Evolutionary conservation across 208 protist species (phyloP), one percentile per base, ranked within the genome.

Genomic region (Crithidia bombi): DNA sequence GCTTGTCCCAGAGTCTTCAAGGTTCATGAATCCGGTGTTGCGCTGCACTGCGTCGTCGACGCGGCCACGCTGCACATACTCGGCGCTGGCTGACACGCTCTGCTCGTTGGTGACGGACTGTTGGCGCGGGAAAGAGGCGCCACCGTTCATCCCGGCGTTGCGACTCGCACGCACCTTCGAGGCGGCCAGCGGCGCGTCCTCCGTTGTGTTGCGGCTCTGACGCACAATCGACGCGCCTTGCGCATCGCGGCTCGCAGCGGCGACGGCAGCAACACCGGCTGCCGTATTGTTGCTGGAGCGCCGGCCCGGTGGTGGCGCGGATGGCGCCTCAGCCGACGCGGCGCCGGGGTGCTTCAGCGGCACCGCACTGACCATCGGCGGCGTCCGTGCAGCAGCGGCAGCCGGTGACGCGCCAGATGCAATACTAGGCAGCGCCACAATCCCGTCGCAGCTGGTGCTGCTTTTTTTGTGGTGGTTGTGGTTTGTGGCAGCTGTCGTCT

Each of bases 1-100:
- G 57, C 64, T 70, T 9, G 44, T 28, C 19, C 21, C 55, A n/a
- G 19, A 5, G 38, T 81, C 76, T 32, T 82, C 70, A 30, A 82
- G 51, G 63, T 82, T 78, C 71, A 82, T 73, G 38, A 78, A 78
- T 12, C 62, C 39, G 12, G 77, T 78, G 10, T 47, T 64, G 35
- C 69, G 62, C 33, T 58, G 59, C 17, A 21, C 61, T 1, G 50
- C 41, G 10, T 28, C 66, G 44, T 47, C 30, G 38, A 51, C 66
- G 47, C n/a, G 36, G 26, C 77, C 72, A 19, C 77, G 70, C 39
- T 65, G 72, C 55, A 75, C 72, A 71, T 82, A 82, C 28, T 44
- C 63, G 41, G 64, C 21, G 47, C 57, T 77, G 12, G 54, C 32
- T 26, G 71, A 77, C 17, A 62, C 36, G 63, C 71, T 77, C 28